Conservation (phyloP, 2,329 filamentous ascomycete species). For the Alternaria triticina region DNA sequence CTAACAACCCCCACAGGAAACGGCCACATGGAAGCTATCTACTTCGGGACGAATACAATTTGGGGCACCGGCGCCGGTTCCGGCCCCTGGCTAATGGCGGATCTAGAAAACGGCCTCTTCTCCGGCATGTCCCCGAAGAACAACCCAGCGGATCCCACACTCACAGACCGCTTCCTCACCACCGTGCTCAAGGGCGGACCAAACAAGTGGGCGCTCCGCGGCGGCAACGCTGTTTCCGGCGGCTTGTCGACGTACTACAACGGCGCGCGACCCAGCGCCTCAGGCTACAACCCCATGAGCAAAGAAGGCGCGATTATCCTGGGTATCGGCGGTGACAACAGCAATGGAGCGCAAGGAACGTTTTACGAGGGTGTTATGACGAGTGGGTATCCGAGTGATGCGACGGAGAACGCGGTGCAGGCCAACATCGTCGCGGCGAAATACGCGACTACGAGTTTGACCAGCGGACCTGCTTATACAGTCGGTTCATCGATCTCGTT, state of each 20-base stretch:
- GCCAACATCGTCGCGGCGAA: slow-evolving; percentile 66
- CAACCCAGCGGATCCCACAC: slow-evolving; percentile 61
- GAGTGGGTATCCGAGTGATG: slow-evolving; percentile 65
- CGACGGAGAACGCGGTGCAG: slow-evolving; percentile 64
- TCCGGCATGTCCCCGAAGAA: slow-evolving; percentile 56
- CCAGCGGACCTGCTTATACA: slow-evolving; percentile 56
- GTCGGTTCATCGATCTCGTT: slow-evolving; percentile 61
- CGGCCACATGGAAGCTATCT: slow-evolving; percentile 73
- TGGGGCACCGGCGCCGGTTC: slow-evolving; percentile 65
- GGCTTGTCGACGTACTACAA: slow-evolving; percentile 65
- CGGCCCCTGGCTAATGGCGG: slow-evolving; percentile 73
- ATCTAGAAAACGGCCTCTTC: slow-evolving; percentile 72
- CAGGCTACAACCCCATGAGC: slow-evolving; percentile 66
- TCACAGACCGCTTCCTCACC: slow-evolving; percentile 64
- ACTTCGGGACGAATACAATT: slow-evolving; percentile 62
- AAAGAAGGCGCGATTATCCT: slow-evolving; percentile 71
- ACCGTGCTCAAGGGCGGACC: slow-evolving; percentile 63
- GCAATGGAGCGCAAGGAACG: slow-evolving; percentile 64
- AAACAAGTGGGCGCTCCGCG: slow-evolving; percentile 66
- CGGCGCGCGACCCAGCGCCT: slow-evolving; percentile 59
- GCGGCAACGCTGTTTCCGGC: slow-evolving; percentile 62
- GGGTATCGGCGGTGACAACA: slow-evolving; percentile 75
- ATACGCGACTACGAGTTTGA: slow-evolving; percentile 59
- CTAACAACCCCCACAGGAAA: slow-evolving; percentile 44
- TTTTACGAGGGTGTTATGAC: slow-evolving; percentile 73